Conservation (phyloP, 2,329 filamentous ascomycete genomes). For the Magnaporthiopsis rhizophila region DNA sequence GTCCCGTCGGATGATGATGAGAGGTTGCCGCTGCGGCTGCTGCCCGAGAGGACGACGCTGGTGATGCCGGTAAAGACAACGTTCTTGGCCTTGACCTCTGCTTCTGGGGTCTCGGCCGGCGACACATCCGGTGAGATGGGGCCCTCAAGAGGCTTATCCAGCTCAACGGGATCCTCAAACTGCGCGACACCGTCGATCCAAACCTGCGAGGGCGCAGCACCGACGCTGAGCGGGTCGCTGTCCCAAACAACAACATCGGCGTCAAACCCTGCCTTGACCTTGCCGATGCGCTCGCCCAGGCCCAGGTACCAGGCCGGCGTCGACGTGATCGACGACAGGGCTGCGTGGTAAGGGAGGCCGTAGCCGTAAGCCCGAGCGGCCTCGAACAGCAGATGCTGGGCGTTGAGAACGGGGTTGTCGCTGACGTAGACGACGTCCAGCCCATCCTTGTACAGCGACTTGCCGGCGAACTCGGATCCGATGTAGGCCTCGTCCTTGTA, state of each 20-base stretch:
- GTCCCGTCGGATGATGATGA: constrained; percentile 15
- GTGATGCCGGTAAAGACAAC: constrained; percentile 50
- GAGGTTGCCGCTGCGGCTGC: constrained; percentile 24
- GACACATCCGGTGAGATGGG: constrained; percentile 31
- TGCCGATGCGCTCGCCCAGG: constrained; percentile 49
- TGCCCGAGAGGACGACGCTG: constrained; percentile 39
- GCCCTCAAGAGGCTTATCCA: constrained; percentile 37
- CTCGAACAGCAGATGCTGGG: constrained; percentile 61
- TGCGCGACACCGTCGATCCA: constrained; percentile 57
- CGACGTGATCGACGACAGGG: constrained; percentile 49
- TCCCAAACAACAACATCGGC: constrained; percentile 57
- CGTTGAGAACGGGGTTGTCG: constrained; percentile 63
- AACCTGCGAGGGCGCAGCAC: constrained; percentile 51
- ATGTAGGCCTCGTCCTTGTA: constrained; percentile 62
- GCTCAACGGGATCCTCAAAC: constrained; percentile 44
- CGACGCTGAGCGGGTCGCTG: constrained; percentile 51
- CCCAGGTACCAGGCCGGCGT: constrained; percentile 51
- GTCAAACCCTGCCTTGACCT: constrained; percentile 53
- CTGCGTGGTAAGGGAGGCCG: constrained; percentile 52
- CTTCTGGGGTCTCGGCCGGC: constrained; percentile 33
- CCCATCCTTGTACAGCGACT: constrained; percentile 55
- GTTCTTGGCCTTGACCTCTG: constrained; percentile 28
- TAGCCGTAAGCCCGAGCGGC: constrained; percentile 53
- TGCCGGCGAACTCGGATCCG: constrained; percentile 58
- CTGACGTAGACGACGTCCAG: constrained; percentile 62